phyloP scores from a whole-genome alignment of 1,139 yeast species.

The Lodderomyces parapsilosis region DNA sequence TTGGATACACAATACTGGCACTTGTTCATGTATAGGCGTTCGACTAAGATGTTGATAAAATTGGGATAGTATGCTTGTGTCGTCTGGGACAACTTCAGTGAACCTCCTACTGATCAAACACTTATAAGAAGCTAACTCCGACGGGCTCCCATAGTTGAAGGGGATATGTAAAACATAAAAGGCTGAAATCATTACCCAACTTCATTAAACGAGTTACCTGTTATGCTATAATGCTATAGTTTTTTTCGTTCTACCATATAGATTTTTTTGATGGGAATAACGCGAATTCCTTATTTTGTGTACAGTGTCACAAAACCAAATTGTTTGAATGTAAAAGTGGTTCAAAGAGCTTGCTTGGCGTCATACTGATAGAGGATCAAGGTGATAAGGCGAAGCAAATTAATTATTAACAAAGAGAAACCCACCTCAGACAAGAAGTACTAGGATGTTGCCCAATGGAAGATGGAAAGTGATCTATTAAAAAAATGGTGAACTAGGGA shows the following conservation, averaged over 20 bases:
- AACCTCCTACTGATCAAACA: conserved; percentile 37
- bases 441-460: too few species aligned
- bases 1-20: conserved; percentile 28
- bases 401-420: too few species aligned
- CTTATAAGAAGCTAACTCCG: conserved; percentile 28
- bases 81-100: conserved; percentile 29
- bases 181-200: conserved; percentile 35
- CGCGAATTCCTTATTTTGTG: background rate
- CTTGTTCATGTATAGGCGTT: conserved; percentile 18
- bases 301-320: background rate
- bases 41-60: conserved; percentile 27
- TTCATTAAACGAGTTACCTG: background rate
- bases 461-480: too few species aligned
- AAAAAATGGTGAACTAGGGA: too few species aligned
- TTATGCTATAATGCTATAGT: background rate
- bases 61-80: conserved; percentile 21
- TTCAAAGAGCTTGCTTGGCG: too few species aligned
- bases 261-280: background rate
- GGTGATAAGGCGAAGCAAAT: too few species aligned
- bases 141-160: background rate
- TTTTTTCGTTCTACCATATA: too few species aligned
- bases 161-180: conserved; percentile 39
- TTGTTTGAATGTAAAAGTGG: too few species aligned
- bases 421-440: too few species aligned
- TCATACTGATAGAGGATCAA: too few species aligned